phyloP scores from a whole-genome alignment of 2,329 filamentous ascomycete species.

The Metarhizium humberi region DNA sequence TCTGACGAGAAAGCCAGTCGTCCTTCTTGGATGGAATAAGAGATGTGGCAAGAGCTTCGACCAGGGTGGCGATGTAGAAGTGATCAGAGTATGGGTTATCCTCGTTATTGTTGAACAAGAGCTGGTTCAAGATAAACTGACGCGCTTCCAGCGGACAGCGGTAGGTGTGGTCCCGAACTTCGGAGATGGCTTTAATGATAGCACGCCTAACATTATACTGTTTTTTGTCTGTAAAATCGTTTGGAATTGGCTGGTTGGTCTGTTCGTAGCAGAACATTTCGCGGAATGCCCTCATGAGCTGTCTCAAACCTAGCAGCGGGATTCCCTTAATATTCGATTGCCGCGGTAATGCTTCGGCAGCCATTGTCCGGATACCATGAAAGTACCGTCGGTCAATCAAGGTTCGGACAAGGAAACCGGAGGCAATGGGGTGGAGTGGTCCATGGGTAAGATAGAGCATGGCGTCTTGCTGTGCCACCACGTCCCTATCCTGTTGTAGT shows the following conservation, averaged over 20 bases:
- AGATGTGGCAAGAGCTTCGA: slow-evolving; percentile 52
- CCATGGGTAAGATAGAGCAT: slow-evolving; percentile 62
- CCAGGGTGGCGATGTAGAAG: slow-evolving; percentile 75
- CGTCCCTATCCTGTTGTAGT: slow-evolving; percentile 91
- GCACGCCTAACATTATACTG: slow-evolving; percentile 77
- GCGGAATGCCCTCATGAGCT: slow-evolving; percentile 78
- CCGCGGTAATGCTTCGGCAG: slow-evolving; percentile 66
- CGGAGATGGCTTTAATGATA: slow-evolving; percentile 72
- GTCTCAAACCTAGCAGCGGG: slow-evolving; percentile 70
- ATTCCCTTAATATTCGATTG: slow-evolving; percentile 59
- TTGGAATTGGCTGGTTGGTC: slow-evolving; percentile 71
- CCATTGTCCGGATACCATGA: slow-evolving; percentile 81
- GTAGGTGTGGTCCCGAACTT: slow-evolving; percentile 63
- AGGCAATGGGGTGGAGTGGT: slow-evolving; percentile 70
- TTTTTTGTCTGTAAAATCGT: slow-evolving; percentile 83
- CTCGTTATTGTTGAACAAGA: slow-evolving; percentile 91
- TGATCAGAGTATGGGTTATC: slow-evolving; percentile 85
- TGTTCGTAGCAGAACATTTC: slow-evolving; percentile 79
- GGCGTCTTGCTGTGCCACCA: slow-evolving; percentile 75
- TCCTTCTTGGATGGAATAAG: slow-evolving; percentile 41
- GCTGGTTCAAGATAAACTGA: slow-evolving; percentile 76
- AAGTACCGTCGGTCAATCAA: slow-evolving; percentile 90
- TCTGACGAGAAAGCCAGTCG: slow-evolving; percentile 34
- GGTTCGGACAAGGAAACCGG: slow-evolving; percentile 82
- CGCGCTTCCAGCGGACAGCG: slow-evolving; percentile 73